Evolutionary conservation across 2,329 filamentous ascomycete species (phyloP).

Genomic region (Calonectria honghensis): DNA sequence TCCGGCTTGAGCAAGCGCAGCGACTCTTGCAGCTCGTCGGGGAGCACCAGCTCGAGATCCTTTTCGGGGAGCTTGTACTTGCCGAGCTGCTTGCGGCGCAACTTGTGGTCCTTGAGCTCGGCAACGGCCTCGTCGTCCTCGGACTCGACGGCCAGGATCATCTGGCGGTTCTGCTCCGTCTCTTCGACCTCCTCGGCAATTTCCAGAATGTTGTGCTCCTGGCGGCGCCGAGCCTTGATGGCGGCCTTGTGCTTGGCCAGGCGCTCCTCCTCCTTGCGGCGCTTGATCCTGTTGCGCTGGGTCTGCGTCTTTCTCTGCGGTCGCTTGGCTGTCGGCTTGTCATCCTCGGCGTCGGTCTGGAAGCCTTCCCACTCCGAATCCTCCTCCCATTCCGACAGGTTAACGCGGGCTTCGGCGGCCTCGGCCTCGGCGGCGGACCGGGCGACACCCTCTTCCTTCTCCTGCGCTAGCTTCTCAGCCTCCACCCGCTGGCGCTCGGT

Average conservation of each 20-base stretch:
- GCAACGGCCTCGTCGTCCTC: constrained; percentile 65
- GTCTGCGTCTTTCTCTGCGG: constrained; percentile 89
- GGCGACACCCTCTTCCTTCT: constrained; percentile 80
- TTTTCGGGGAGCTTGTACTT: constrained; percentile 85
- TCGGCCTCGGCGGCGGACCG: constrained; percentile 84
- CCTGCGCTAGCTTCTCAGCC: constrained; percentile 79
- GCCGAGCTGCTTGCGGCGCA: constrained; percentile 84
- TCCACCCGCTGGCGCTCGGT: constrained; percentile 84
- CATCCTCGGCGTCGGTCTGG: constrained; percentile 86
- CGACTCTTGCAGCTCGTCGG: constrained; percentile 89
- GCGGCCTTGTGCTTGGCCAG: constrained; percentile 84
- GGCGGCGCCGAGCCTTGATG: constrained; percentile 82
- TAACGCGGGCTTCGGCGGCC: constrained; percentile 80
- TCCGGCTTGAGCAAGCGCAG: constrained; percentile 91
- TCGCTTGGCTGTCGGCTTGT: constrained; percentile 77
- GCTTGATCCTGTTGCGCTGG: constrained; percentile 91
- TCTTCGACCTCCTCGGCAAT: constrained; percentile 79
- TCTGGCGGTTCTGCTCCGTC: constrained; percentile 70
- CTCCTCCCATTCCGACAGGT: constrained; percentile 84
- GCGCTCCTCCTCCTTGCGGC: constrained; percentile 90
- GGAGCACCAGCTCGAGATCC: constrained; percentile 85
- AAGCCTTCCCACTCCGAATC: constrained; percentile 95
- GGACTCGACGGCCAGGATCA: constrained; percentile 62
- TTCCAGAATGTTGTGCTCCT: constrained; percentile 82
- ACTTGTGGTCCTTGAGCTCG: constrained; percentile 76